These are phyloP conservation scores for Collybiopsis confluens DNA, from an alignment of 768 basidiomycete genomes.

Conservation along the genomic window DNA sequence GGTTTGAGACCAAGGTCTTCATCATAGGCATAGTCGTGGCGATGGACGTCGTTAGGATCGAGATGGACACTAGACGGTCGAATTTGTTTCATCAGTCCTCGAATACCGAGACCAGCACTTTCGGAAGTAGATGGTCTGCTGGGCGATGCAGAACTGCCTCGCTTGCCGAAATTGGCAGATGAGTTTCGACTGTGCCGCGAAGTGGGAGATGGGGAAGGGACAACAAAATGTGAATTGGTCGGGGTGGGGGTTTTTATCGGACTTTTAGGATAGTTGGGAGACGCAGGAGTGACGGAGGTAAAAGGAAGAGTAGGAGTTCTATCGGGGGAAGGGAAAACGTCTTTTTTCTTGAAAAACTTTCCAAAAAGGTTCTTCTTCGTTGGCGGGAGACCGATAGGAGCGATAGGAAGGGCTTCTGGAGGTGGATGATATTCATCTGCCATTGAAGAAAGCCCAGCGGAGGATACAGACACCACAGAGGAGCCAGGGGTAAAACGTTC, in stretches of 20 bases:
- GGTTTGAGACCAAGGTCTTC: background rate
- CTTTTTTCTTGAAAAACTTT: constrained; percentile 66
- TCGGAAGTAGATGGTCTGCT: constrained; percentile 1
- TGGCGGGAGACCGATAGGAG: constrained; percentile 23
- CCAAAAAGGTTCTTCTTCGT: constrained; percentile 62
- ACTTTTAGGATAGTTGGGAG: background rate
- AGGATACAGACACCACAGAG: constrained; percentile 26
- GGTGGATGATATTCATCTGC: background rate
- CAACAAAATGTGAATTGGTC: constrained; percentile 23
- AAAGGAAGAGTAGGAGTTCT: constrained; percentile 2
- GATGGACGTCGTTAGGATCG: background rate
- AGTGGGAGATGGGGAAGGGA: constrained; percentile 20
- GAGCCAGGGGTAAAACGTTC: constrained; percentile 22
- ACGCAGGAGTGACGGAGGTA: background rate
- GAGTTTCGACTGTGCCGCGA: constrained; percentile 1
- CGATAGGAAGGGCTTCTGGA: constrained; percentile 17
- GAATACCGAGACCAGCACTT: background rate
- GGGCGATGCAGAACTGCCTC: background rate
- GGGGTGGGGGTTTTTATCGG: constrained; percentile 16
- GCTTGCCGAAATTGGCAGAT: constrained; percentile 1
- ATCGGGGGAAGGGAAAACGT: constrained; percentile 15
- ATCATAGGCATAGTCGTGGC: background rate
- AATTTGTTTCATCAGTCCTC: background rate
- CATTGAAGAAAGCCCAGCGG: constrained; percentile 13
- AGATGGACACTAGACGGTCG: constrained; percentile 1